Conservation (phyloP, 2,329 filamentous ascomycete species). For the Scortechinia acanthostroma region DNA sequence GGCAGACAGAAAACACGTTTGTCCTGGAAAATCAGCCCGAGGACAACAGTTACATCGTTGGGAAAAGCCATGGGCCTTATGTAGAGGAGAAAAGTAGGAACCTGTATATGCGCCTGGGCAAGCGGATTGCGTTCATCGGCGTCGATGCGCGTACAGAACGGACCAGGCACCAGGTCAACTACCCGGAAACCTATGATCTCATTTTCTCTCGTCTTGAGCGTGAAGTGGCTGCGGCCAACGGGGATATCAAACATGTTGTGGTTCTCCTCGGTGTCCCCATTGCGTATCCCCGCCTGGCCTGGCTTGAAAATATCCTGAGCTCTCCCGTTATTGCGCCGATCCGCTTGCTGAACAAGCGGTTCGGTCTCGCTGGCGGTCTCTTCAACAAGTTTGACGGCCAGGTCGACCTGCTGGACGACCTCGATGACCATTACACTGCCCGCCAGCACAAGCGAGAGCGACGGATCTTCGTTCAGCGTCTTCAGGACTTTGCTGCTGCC, state of each 20-base stretch:
- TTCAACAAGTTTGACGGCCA: constrained; percentile 95
- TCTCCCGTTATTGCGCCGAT: constrained; percentile 83
- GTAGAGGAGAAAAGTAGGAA: constrained; percentile 83
- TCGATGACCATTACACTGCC: constrained; percentile 94
- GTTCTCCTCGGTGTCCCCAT: constrained; percentile 82
- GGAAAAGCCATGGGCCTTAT: constrained; percentile 72
- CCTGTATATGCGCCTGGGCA: constrained; percentile 77
- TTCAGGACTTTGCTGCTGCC: constrained; percentile 77
- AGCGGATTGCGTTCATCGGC: constrained; percentile 76
- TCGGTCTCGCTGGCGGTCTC: constrained; percentile 74
- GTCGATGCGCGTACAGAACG: constrained; percentile 92
- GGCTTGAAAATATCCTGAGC: constrained; percentile 85
- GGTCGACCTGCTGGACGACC: constrained; percentile 83
- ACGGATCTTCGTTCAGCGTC: constrained; percentile 66
- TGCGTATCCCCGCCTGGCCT: constrained; percentile 85
- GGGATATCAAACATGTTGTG: constrained; percentile 81
- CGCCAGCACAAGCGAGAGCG: constrained; percentile 87
- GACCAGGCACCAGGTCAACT: constrained; percentile 89
- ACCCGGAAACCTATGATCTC: constrained; percentile 79
- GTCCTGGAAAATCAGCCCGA: constrained; percentile 42
- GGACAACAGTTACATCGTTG: constrained; percentile 70
- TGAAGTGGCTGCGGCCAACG: constrained; percentile 56
- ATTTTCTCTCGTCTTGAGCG: constrained; percentile 70
- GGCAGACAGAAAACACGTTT: constrained; percentile 69
- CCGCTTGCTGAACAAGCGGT: constrained; percentile 82